phyloP scores from a whole-genome alignment of 176 grass and related monocot species.

The Triticum turgidum region DNA sequence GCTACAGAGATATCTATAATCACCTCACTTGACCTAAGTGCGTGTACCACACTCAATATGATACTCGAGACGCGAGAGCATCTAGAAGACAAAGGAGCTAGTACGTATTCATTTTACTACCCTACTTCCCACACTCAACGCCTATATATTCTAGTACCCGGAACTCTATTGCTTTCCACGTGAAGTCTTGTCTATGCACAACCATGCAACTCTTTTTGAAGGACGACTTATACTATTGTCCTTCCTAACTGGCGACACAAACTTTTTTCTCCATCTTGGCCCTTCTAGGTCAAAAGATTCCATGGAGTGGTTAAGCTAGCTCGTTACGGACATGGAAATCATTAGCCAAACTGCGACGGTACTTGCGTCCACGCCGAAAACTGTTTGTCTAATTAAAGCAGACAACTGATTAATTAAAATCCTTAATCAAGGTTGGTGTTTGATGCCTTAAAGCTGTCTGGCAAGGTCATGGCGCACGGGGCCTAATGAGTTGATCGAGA shows the following conservation, averaged over 20 bases:
- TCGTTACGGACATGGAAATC: constrained; percentile 22
- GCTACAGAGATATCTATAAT: neutral
- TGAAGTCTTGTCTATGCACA: neutral
- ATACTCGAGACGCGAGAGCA: neutral
- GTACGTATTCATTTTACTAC: neutral
- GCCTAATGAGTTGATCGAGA: no score
- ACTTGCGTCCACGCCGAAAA: constrained; percentile 19
- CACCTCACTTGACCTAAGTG: neutral
- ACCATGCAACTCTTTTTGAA: neutral
- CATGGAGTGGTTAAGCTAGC: neutral
- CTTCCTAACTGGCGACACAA: neutral
- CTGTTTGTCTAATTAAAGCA: neutral
- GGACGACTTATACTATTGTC: neutral
- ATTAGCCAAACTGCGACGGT: neutral
- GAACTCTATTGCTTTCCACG: neutral
- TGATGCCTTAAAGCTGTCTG: constrained; percentile 1
- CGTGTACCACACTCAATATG: neutral
- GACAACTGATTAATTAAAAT: neutral
- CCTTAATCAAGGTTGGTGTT: neutral
- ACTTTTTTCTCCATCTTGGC: neutral
- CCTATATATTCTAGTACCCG: neutral
- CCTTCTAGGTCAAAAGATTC: constrained; percentile 29
- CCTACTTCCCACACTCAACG: no score
- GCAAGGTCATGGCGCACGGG: no score
- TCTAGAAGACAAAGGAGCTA: neutral